Base-by-base conservation (phyloP, 306 rosid genomes). In the Trichosanthes cucumerina region DNA sequence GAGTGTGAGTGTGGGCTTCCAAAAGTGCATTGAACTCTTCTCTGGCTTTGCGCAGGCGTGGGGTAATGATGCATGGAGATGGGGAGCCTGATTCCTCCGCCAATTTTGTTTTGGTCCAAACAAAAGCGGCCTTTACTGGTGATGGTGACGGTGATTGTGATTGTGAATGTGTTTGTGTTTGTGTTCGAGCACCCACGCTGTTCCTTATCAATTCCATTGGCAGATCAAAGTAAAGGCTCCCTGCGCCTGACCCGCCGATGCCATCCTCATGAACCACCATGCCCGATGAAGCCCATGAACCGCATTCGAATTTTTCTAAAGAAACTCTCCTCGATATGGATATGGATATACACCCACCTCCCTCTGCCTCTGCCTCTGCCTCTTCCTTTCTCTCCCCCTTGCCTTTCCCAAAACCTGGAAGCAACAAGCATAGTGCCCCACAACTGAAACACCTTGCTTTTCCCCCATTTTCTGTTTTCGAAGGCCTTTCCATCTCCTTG, bases 1-100 rank as follows among this genome's bases (percentile, higher is more conserved):
- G 72, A 64, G 12, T 7, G 13, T 2, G 5, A 36, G 46, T 34
- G 46, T 78, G 80, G 7, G 80, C 80, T 63, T 78, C 75, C 50
- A 78, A 44, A 28, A 78, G 39, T 15, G 74, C 62, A 47, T 78
- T 78, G 62, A 78, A 63, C 33, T 78, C 75, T 2, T 31, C 8
- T 33, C 75, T 78, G 1, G 81, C 75, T 43, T 46, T 78, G 73
- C 80, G 41, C 80, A 60, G 34, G 57, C 80, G 60, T 13, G 73
- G 80, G 44, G 46, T 59, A 60, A 78, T 78, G 57, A 43, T 21
- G 75, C 31, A 38, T 21, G 75, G 26, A n/a, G 75, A 65, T 18
- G 47, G 26, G 39, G 73, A 38, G 38, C 43, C 16, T 11, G 50
- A 66, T 36, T 66, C 73, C 49, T 66, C 73, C 0, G 26, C 34